Evolutionary conservation across 139 green algal species (phyloP).

Genomic region (Edaphochlamys debaryana): DNA sequence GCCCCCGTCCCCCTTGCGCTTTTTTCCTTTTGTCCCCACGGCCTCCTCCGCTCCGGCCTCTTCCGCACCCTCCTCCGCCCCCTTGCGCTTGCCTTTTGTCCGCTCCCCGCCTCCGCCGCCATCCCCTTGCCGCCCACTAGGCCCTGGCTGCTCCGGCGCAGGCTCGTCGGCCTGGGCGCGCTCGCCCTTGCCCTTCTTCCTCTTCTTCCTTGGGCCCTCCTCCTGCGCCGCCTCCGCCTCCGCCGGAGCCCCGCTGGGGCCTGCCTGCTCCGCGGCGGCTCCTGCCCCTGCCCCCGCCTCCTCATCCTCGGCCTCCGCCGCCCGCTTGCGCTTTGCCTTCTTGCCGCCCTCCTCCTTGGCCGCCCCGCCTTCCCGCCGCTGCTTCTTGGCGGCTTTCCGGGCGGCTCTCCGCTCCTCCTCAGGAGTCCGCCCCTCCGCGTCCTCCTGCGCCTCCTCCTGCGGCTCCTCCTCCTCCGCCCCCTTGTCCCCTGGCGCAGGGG

Average conservation of each 20-base stretch:
- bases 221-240: not conserved
- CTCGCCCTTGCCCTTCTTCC: not conserved
- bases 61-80: too few species aligned
- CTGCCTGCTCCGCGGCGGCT: not conserved
- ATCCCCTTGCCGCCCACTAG: too few species aligned
- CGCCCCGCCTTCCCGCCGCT: not conserved
- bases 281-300: not conserved
- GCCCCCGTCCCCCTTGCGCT: too few species aligned
- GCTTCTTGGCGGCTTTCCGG: not conserved
- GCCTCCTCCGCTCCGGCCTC: too few species aligned
- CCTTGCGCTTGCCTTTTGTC: too few species aligned
- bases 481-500: too few species aligned
- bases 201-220: not conserved
- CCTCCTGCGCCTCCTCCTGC: not conserved
- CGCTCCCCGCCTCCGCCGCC: too few species aligned
- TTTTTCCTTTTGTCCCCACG: too few species aligned
- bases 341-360: not conserved
- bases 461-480: too few species aligned
- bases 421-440: not conserved
- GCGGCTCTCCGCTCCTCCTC: not conserved
- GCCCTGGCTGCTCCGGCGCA: too few species aligned
- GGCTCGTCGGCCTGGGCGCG: too few species aligned
- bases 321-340: slow-evolving; percentile 4
- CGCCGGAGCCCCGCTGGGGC: too few species aligned
- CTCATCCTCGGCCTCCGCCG: not conserved